Evolutionary conservation across 1,284 basidiomycete species (phyloP), one percentile per base, ranked within the genome.

Genomic region (Malassezia nana): DNA sequence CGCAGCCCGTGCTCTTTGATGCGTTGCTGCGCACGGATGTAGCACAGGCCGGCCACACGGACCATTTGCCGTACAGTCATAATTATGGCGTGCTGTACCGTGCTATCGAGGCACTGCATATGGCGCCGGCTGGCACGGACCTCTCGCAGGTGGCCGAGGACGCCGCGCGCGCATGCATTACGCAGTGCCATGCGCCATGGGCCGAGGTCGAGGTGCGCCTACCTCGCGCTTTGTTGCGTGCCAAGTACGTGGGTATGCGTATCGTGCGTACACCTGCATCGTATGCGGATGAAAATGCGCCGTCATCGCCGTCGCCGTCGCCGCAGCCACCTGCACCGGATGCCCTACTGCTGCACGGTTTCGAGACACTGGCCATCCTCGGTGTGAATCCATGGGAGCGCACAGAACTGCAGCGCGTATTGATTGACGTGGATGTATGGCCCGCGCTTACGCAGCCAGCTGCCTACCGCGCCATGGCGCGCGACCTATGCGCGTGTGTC

Each of bases 361-460:
- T 88, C 6, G 39, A 45, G 12, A 28, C 33, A 10, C 42, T 25
- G 18, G 78, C 81, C 25, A 79, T 89, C 50, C 77, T 89, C 43
- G 87, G 87, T 0, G 78, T 89, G 43, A 83, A 87, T 64, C 77
- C 80, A 2, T 82, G 82, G 69, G 87, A 89, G 73, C 77, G 86
- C 15, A 69, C 79, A 44, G 81, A 84, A 66, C 79, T 79, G 64
- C 87, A 90, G 68, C 70, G 80, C 28, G 80, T 89, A n/a, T 76
- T 79, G 16, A 75, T 85, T 46, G 82, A 85, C 60, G 59, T 87
- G 16, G 64, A 67, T 6, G 69, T 83, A 16, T 75, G 74, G 16
- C 59, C 69, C 6, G 60, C 69, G 16, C 44, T 54, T 8, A 57
- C 41, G 28, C 13, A n/a, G 18, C 13, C 30, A 2, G 20, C 29